Percentiles rank a stretch among this genome's conserved stretches.
phyloP scores from a whole-genome alignment of 2,329 filamentous ascomycete genomes.

The Nigrospora osmanthi region DNA sequence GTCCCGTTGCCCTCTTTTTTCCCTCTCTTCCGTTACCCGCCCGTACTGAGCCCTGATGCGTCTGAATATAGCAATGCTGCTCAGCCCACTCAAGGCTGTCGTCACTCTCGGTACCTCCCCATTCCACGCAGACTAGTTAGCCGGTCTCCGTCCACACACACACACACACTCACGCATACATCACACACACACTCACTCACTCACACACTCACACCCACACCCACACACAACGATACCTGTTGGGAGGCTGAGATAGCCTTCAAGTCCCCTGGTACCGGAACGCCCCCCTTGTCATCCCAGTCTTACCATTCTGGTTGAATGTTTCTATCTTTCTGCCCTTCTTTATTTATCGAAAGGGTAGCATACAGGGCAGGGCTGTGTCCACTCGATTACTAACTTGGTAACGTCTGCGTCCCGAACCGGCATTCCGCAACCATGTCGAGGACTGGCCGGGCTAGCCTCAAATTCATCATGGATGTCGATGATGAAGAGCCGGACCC shows the following conservation, averaged over 20 bases:
- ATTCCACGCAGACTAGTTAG: slow-evolving; percentile 24
- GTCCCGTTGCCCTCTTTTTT: slow-evolving; percentile 13
- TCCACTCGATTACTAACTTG: slow-evolving; percentile 19
- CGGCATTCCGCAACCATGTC: slow-evolving; percentile 31
- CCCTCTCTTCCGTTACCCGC: slow-evolving; percentile 10
- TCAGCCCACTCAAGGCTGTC: slow-evolving; percentile 23
- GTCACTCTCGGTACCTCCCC: slow-evolving; percentile 24
- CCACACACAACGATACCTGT: slow-evolving; percentile 9
- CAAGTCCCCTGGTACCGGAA: slow-evolving; percentile 20
- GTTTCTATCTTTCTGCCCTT: slow-evolving; percentile 15
- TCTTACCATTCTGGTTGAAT: slow-evolving; percentile 17
- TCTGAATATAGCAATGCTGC: slow-evolving; percentile 34
- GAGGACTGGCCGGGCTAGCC: slow-evolving; percentile 28
- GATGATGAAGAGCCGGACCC: slow-evolving; percentile 38
- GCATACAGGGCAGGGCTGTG: slow-evolving; percentile 20
- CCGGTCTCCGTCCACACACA: no score
- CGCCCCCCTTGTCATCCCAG: slow-evolving; percentile 18
- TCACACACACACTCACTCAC: no score
- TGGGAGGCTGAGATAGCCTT: slow-evolving; percentile 29
- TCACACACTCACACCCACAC: not conserved
- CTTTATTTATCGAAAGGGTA: slow-evolving; percentile 19
- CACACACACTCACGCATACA: no score
- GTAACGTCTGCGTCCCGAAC: slow-evolving; percentile 26
- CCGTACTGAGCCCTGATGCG: slow-evolving; percentile 18
- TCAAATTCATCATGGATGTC: slow-evolving; percentile 50